phyloP scores from a whole-genome alignment of 1,284 basidiomycete species.

The Amylostereum areolatum region DNA sequence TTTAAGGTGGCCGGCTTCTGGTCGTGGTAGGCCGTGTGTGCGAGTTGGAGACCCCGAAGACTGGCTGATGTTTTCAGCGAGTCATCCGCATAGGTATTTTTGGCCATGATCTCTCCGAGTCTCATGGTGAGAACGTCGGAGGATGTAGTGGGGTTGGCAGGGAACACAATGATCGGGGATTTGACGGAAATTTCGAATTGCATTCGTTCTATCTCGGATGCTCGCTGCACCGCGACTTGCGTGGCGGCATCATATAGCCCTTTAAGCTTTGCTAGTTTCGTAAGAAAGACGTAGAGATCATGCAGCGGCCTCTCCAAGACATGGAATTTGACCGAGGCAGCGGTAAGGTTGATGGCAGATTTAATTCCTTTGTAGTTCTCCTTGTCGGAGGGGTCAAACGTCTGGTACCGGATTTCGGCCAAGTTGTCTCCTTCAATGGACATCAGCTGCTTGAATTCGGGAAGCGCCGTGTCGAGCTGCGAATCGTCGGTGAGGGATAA shows the following conservation, averaged over 20 bases:
- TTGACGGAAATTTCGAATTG: conserved; percentile 88
- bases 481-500: conserved; percentile 84
- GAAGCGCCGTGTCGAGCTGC: conserved; percentile 41
- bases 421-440: conserved; percentile 96
- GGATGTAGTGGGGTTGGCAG: conserved; percentile 61
- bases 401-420: conserved; percentile 94
- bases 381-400: conserved; percentile 68
- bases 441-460: conserved; percentile 83
- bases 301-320: conserved; percentile 87
- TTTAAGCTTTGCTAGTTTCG: conserved; percentile 88
- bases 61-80: conserved; percentile 71
- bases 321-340: conserved; percentile 90
- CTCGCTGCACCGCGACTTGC: conserved; percentile 87
- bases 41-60: conserved; percentile 81
- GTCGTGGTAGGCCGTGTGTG: conserved; percentile 59
- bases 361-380: conserved; percentile 78
- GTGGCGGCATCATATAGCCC: conserved; percentile 95
- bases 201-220: conserved; percentile 87
- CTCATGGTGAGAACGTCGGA: conserved; percentile 75
- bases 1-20: conserved; percentile 56
- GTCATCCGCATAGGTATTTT: conserved; percentile 69
- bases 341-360: conserved; percentile 78
- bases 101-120: conserved; percentile 86
- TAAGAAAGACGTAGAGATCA: conserved; percentile 80
- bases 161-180: conserved; percentile 91